These are phyloP conservation scores for Domatiomyces catenatus DNA, from an alignment of 2,329 filamentous ascomycete species.

Conservation along the genomic window DNA sequence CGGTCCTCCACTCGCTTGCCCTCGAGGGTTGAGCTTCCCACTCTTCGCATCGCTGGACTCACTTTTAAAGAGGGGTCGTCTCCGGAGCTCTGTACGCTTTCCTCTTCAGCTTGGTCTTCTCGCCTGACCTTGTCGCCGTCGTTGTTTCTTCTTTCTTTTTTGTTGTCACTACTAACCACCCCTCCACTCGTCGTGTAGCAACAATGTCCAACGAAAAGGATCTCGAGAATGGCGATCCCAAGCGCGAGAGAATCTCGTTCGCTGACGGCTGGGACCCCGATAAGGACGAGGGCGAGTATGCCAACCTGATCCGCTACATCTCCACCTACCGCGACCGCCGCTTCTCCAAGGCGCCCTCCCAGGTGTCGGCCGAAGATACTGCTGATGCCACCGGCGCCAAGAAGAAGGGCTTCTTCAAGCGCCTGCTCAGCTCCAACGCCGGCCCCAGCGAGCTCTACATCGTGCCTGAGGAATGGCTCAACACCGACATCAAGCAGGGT, in stretches of 20 bases:
- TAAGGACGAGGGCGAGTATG: conserved; percentile 42
- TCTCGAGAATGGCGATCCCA: conserved; percentile 19
- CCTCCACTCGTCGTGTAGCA: conserved; percentile 17
- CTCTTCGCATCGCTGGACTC: conserved; percentile 11
- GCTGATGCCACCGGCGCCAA: conserved; percentile 27
- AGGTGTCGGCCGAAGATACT: conserved; percentile 25
- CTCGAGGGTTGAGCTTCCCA: conserved; percentile 13
- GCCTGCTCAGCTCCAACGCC: conserved; percentile 29
- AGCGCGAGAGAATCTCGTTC: conserved; percentile 19
- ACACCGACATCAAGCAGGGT: conserved; percentile 52
- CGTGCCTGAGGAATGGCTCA: conserved; percentile 52
- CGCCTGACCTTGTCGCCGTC: conserved; percentile 16
- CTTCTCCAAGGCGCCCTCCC: conserved; percentile 32
- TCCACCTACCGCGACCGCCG: conserved; percentile 47
- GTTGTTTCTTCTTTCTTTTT: conserved; percentile 13
- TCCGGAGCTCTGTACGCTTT: conserved; percentile 11
- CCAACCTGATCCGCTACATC: conserved; percentile 51
- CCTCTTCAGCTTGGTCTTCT: conserved; percentile 17
- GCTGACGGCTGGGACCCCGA: conserved; percentile 19
- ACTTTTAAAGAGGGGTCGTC: conserved; percentile 18
- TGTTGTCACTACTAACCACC: conserved; percentile 15
- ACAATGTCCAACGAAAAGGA: conserved; percentile 18
- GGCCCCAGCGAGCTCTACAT: conserved; percentile 24
- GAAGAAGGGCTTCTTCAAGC: conserved; percentile 45
- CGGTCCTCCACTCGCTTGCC: conserved; percentile 14